Percentiles rank a stretch among this genome's conserved stretches.
Evolutionary conservation across 129 eudicot genomes (phyloP).

Genomic region (Tanacetum coccineum): DNA sequence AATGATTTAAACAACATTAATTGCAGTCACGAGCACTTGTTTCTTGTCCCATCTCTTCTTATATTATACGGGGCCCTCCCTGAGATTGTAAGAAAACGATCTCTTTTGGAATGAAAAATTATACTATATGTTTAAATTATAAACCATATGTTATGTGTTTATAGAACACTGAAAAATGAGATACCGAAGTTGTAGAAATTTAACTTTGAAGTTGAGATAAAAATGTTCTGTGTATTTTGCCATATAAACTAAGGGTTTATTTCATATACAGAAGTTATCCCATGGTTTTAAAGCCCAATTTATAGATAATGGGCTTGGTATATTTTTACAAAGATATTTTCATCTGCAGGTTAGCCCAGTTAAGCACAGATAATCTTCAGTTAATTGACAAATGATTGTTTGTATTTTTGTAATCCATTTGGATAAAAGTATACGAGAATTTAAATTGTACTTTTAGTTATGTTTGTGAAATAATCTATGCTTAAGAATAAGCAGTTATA

Average conservation of each 20-base stretch:
- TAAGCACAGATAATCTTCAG: neutral
- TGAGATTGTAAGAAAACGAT: neutral
- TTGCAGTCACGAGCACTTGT: constrained; percentile 33
- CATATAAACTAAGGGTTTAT: no score
- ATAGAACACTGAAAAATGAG: neutral
- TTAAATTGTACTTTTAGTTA: neutral
- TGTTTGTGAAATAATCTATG: no score
- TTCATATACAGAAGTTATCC: no score
- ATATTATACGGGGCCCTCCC: constrained; percentile 14
- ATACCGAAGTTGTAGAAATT: no score
- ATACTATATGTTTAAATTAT: neutral
- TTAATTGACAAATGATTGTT: no score
- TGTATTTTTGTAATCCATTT: neutral
- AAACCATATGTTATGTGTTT: neutral
- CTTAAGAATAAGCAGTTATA: no score
- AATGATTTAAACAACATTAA: constrained; percentile 27
- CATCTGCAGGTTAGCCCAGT: constrained; percentile 1
- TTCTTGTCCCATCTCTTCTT: constrained; percentile 20
- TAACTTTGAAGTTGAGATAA: no score
- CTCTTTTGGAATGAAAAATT: neutral
- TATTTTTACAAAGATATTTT: neutral
- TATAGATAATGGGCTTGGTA: constrained; percentile 1
- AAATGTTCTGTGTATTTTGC: no score
- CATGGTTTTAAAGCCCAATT: neutral
- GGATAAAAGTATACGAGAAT: neutral